These are phyloP conservation scores for Blastomyces silverae DNA, from an alignment of 2,329 filamentous ascomycete species.

Conservation along the genomic window DNA sequence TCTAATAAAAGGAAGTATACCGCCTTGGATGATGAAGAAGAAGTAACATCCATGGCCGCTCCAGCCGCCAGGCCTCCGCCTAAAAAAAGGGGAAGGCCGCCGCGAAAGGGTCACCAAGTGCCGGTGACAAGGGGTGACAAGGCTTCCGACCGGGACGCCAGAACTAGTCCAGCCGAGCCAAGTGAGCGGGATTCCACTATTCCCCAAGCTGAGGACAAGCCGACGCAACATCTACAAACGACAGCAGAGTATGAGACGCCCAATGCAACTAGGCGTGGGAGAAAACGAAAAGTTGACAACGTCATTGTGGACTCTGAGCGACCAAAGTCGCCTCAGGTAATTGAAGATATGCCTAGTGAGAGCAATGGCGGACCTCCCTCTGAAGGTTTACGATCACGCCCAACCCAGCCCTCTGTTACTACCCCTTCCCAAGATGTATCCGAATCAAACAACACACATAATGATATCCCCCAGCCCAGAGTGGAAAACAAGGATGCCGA, in stretches of 20 bases:
- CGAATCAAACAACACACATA: neutral
- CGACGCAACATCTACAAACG: neutral
- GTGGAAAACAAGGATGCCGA: neutral
- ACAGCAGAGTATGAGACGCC: neutral
- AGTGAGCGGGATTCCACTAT: neutral
- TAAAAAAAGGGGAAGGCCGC: slow-evolving; percentile 1
- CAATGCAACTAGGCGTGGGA: neutral
- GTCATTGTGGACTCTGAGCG: neutral
- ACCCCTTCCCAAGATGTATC: neutral
- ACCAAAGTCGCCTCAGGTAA: slow-evolving; percentile 6
- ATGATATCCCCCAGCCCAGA: neutral
- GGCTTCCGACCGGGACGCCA: neutral
- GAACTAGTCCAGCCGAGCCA: slow-evolving; percentile 8
- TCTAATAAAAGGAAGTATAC: slow-evolving; percentile 6
- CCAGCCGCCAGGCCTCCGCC: neutral
- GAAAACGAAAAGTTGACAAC: neutral
- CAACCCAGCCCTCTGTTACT: neutral
- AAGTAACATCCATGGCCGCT: neutral
- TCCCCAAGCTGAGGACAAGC: neutral
- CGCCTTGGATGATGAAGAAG: neutral
- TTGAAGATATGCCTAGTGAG: neutral
- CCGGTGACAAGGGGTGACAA: neutral
- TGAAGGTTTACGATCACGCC: neutral
- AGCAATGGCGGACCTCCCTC: neutral
- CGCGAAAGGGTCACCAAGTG: neutral